phyloP scores from a whole-genome alignment of 2,329 filamentous ascomycete species.

The Aspergillus japonicus region DNA sequence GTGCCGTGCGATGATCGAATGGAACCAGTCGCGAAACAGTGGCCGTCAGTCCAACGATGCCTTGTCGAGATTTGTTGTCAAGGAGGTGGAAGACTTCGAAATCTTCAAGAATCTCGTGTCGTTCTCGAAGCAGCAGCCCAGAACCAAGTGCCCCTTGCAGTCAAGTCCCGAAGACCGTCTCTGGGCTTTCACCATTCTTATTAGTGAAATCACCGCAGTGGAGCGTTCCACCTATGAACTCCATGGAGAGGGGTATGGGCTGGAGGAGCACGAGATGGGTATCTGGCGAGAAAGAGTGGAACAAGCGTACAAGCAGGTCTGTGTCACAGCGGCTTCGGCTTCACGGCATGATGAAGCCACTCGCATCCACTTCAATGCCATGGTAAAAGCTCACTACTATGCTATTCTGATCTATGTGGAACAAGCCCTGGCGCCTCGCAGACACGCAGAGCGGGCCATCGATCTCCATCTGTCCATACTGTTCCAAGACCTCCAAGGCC shows the following conservation, averaged over 20 bases:
- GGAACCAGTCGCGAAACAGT: slow-evolving; percentile 1
- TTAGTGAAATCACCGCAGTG: slow-evolving; percentile 14
- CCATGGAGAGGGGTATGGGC: background rate
- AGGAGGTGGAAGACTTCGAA: slow-evolving; percentile 19
- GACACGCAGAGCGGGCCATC: background rate
- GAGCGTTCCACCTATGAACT: slow-evolving; percentile 10
- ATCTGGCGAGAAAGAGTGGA: slow-evolving; percentile 13
- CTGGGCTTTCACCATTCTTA: slow-evolving; percentile 12
- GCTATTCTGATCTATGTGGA: slow-evolving; percentile 25
- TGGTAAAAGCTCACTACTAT: slow-evolving; percentile 20
- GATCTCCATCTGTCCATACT: background rate
- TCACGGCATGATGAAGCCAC: background rate
- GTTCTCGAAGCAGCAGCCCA: background rate
- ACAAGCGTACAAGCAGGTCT: slow-evolving; percentile 11
- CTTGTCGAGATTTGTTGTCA: slow-evolving; percentile 14
- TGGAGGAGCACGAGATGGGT: slow-evolving; percentile 4
- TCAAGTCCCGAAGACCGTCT: slow-evolving; percentile 7
- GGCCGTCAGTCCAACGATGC: background rate
- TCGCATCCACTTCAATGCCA: slow-evolving; percentile 7
- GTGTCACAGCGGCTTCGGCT: background rate
- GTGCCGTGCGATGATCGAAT: slow-evolving; percentile 18
- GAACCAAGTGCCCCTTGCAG: background rate
- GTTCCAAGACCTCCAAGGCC: background rate
- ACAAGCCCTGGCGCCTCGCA: slow-evolving; percentile 18
- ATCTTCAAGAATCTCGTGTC: slow-evolving; percentile 13